These are phyloP conservation scores for Colletotrichum tropicale DNA, from an alignment of 2,329 filamentous ascomycete genomes.

Conservation along the genomic window DNA sequence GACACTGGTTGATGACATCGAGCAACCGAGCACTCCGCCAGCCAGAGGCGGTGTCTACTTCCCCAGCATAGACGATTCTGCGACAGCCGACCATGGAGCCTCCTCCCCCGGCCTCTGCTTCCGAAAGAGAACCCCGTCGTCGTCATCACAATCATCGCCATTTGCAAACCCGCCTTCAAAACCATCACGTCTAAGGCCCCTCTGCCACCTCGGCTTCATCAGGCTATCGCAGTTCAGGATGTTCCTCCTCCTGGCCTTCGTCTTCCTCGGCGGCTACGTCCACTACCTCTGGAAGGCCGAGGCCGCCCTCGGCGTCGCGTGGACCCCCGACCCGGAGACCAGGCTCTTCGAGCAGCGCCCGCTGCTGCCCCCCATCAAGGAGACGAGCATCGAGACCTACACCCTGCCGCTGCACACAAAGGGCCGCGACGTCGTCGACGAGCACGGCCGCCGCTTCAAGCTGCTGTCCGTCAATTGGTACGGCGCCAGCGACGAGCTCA, in stretches of 20 bases:
- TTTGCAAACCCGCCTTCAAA: not conserved
- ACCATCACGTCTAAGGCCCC: not conserved
- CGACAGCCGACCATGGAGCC: conserved; percentile 19
- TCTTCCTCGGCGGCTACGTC: conserved; percentile 40
- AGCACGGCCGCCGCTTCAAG: conserved; percentile 60
- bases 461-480: conserved; percentile 74
- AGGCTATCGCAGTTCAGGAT: conserved; percentile 27
- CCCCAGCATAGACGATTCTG: conserved; percentile 17
- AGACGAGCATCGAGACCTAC: conserved; percentile 51
- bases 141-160: not conserved
- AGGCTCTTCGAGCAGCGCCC: conserved; percentile 53
- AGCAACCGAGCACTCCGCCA: conserved; percentile 19
- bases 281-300: conserved; percentile 51
- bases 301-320: conserved; percentile 45
- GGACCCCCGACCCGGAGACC: conserved; percentile 54
- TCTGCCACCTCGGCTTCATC: conserved; percentile 11
- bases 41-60: conserved; percentile 19
- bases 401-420: conserved; percentile 61
- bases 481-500: conserved; percentile 70
- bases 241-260: conserved; percentile 40
- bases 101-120: conserved; percentile 6
- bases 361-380: conserved; percentile 46
- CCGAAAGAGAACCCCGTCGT: conserved; percentile 1
- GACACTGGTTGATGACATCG: conserved; percentile 17
- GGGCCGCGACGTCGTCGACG: conserved; percentile 67